phyloP scores from a whole-genome alignment of 768 basidiomycete species.

The Serpula lacrymans region DNA sequence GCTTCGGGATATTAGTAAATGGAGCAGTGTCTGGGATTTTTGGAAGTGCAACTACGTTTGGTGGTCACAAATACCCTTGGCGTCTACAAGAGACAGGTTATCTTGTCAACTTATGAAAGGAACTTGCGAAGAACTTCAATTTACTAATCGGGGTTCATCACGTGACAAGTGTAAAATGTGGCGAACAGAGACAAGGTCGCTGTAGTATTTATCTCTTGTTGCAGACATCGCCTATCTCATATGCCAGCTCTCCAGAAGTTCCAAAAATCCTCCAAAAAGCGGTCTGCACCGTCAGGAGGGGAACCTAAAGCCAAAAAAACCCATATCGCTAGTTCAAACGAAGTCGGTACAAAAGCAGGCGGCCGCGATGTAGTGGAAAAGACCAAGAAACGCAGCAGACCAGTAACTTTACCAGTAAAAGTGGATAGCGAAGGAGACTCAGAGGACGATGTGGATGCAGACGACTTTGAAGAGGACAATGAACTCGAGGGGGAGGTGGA shows the following conservation, averaged over 20 bases:
- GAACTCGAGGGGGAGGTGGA: constrained; percentile 15
- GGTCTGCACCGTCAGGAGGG: constrained; percentile 42
- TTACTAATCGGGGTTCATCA: no score
- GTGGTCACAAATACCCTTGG: no score
- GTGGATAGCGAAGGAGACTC: constrained; percentile 37
- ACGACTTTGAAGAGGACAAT: constrained; percentile 26
- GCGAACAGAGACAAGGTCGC: no score
- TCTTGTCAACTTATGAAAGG: no score
- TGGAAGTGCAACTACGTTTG: no score
- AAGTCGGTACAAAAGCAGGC: constrained; percentile 8
- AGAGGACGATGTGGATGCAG: constrained; percentile 39
- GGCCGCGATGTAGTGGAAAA: constrained; percentile 30
- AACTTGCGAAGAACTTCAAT: no score
- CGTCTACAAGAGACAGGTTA: no score
- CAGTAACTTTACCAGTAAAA: constrained; percentile 44
- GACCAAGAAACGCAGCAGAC: constrained; percentile 57
- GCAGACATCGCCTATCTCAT: no score
- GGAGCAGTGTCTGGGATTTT: no score
- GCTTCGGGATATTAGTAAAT: no score
- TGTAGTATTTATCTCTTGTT: no score
- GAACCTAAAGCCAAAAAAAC: constrained; percentile 53
- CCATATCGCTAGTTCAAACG: constrained; percentile 36
- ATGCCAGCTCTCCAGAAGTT: constrained; percentile 42
- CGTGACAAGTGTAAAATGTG: no score
- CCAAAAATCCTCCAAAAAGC: constrained; percentile 47